These are phyloP conservation scores for Pseudonitzschia multistriata DNA, from an alignment of 108 stramenopile genomes.

Conservation along the genomic window DNA sequence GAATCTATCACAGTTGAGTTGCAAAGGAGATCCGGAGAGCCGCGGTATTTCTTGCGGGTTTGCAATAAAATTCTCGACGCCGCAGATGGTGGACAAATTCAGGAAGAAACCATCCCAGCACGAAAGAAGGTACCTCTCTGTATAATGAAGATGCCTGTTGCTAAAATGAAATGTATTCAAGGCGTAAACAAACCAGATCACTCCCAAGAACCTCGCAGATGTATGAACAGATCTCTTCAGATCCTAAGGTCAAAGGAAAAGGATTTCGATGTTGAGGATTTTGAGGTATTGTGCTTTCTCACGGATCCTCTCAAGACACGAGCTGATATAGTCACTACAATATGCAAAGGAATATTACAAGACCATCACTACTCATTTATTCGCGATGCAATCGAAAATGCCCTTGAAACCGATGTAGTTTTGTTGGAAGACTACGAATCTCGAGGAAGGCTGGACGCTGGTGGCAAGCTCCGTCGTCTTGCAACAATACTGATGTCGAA, in stretches of 20 bases:
- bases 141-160: conserved; percentile 29
- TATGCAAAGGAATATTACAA: conserved; percentile 54
- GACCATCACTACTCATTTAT: conserved; percentile 34
- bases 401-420: conserved; percentile 41
- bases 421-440: conserved; percentile 24
- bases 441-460: conserved; percentile 10
- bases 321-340: conserved; percentile 36
- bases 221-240: conserved; percentile 41
- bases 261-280: conserved; percentile 60
- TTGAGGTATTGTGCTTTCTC: conserved; percentile 58
- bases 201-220: conserved; percentile 23
- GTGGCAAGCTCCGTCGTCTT: conserved; percentile 48
- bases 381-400: conserved; percentile 32
- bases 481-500: conserved; percentile 55
- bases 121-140: conserved; percentile 25
- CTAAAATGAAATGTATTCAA: conserved; percentile 56
- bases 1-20: conserved; percentile 65
- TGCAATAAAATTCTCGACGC: conserved; percentile 68
- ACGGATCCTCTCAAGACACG: conserved; percentile 64
- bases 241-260: conserved; percentile 46
- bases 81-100: conserved; percentile 49
- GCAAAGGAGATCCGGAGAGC: conserved; percentile 60
- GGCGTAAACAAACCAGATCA: conserved; percentile 18
- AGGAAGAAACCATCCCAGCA: conserved; percentile 10
- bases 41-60: conserved; percentile 58